Evolutionary conservation across 140 eudicot genomes (phyloP).

Genomic region (Oenanthe javanica): DNA sequence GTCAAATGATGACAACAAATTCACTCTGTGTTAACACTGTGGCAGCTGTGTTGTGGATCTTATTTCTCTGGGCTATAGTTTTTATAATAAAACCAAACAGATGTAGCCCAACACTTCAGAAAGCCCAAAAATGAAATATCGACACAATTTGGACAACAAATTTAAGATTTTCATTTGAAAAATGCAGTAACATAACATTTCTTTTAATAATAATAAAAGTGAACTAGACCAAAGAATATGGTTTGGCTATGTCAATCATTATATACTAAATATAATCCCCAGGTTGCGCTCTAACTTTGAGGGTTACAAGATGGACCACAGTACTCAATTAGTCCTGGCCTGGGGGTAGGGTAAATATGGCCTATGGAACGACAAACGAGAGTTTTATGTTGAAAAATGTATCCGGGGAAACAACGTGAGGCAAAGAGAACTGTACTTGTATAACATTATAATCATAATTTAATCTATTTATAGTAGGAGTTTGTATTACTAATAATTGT

Average conservation of each 20-base stretch:
- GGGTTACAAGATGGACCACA: conserved; percentile 1
- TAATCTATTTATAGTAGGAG: too few species aligned
- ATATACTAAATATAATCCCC: background rate
- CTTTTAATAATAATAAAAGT: background rate
- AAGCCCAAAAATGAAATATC: too few species aligned
- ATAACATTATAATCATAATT: too few species aligned
- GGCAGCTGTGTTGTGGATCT: background rate
- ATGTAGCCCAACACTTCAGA: background rate
- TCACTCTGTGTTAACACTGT: background rate
- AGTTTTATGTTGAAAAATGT: background rate
- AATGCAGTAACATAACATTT: background rate
- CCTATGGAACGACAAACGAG: background rate
- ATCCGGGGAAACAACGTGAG: too few species aligned
- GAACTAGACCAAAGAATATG: background rate
- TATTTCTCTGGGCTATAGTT: background rate
- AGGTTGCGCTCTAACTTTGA: conserved; percentile 1
- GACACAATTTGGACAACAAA: background rate
- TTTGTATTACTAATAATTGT: too few species aligned
- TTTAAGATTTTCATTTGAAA: background rate
- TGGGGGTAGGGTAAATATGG: background rate
- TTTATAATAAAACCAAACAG: background rate
- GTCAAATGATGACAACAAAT: background rate
- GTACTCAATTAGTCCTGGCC: background rate
- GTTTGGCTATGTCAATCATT: background rate
- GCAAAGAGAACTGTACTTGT: too few species aligned